Conservation (phyloP, 257 asterid genomes). For the Solanum bukasovii region DNA sequence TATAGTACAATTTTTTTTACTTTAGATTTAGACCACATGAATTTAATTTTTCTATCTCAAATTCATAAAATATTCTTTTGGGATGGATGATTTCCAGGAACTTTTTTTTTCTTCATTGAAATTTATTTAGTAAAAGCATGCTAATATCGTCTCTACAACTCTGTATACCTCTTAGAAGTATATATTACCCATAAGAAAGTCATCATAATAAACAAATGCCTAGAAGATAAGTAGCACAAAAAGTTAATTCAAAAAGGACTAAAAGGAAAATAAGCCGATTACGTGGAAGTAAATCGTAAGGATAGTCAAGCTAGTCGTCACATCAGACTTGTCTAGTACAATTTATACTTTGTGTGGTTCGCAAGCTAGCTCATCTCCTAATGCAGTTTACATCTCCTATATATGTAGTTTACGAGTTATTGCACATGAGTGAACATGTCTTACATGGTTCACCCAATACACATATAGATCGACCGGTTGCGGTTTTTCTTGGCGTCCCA, state of each 20-base stretch:
- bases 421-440: accelerated
- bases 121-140: not conserved
- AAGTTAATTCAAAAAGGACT: not conserved
- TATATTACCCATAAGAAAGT: not conserved
- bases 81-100: not conserved
- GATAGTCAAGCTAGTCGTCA: too few species aligned
- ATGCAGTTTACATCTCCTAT: too few species aligned
- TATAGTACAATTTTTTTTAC: not conserved
- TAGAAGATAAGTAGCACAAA: not conserved
- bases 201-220: not conserved
- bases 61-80: not conserved
- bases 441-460: not conserved
- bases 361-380: accelerated
- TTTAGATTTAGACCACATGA: not conserved
- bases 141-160: not conserved
- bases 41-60: not conserved
- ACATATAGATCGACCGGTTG: too few species aligned
- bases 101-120: not conserved
- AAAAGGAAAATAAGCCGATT: not conserved
- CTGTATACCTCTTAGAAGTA: not conserved
- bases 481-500: too few species aligned
- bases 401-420: accelerated
- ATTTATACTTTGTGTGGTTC: too few species aligned
- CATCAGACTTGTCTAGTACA: too few species aligned
- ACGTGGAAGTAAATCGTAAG: not conserved